A percentile compares a stretch with the other conserved stretches of the same genome.
Evolutionary conservation across 768 basidiomycete species (phyloP).

Genomic region (Postia placenta): DNA sequence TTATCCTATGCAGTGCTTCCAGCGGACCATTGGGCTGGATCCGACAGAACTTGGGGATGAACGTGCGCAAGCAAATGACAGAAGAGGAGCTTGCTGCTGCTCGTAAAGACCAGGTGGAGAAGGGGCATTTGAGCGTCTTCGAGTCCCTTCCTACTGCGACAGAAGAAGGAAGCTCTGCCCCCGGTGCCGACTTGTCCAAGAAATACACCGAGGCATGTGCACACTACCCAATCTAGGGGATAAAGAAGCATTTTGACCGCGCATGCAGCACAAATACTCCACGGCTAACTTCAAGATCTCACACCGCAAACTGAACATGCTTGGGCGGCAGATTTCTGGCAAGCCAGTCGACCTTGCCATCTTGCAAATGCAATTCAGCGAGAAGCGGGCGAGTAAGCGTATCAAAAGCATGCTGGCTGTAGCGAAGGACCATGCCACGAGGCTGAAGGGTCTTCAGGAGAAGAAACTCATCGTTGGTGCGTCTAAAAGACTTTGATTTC

Average conservation of each 20-base stretch:
- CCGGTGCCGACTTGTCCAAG: constrained; percentile 12
- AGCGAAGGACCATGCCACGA: constrained; percentile 78
- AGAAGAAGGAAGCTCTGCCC: constrained; percentile 8
- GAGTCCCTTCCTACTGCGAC: constrained; percentile 14
- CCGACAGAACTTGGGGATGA: constrained; percentile 48
- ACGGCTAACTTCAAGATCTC: constrained; percentile 93
- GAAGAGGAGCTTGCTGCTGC: constrained; percentile 35
- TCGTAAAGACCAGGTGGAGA: constrained; percentile 18
- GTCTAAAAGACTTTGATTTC: constrained; percentile 25
- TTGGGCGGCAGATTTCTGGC: constrained; percentile 81
- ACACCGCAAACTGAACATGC: constrained; percentile 85
- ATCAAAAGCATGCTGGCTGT: constrained; percentile 86
- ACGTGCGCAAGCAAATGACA: constrained; percentile 37
- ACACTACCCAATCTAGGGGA: neutral
- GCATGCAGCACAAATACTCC: constrained; percentile 79
- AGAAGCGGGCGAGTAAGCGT: constrained; percentile 82
- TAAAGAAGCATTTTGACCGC: too few species aligned
- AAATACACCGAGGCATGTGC: constrained; percentile 22
- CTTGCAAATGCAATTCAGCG: constrained; percentile 93
- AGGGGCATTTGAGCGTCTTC: constrained; percentile 23
- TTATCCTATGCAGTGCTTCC: constrained; percentile 36
- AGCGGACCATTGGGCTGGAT: constrained; percentile 58
- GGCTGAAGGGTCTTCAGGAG: constrained; percentile 69
- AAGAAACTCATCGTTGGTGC: constrained; percentile 76
- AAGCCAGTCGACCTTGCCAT: constrained; percentile 94